Conservation (phyloP, 2,329 filamentous ascomycete genomes). For the Albifimbria verrucaria region DNA sequence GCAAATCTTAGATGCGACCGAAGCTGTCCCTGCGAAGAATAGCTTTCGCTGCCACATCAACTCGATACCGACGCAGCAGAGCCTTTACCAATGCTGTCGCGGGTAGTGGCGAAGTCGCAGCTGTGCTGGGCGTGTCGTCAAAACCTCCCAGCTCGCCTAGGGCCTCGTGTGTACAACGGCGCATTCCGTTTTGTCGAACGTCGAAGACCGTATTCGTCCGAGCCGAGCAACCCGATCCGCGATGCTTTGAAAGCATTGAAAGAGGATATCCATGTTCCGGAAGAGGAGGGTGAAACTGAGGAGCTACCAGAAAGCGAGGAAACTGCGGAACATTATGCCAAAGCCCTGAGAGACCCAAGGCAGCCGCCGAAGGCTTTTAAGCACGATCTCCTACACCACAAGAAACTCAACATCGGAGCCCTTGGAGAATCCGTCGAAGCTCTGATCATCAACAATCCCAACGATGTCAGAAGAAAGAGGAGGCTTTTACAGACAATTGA, state of each 20-base stretch:
- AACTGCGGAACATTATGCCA: too few species aligned
- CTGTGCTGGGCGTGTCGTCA: conserved; percentile 31
- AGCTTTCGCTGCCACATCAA: neutral
- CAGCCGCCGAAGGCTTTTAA: neutral
- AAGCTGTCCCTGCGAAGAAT: neutral
- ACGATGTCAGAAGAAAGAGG: conserved; percentile 19
- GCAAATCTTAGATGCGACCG: conserved; percentile 16
- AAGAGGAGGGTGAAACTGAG: too few species aligned
- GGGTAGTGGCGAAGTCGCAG: conserved; percentile 26
- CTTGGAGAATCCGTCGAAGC: conserved; percentile 37
- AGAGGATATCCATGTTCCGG: neutral
- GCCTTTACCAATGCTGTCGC: conserved; percentile 30
- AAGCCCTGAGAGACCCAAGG: too few species aligned
- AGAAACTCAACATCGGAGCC: conserved; percentile 26
- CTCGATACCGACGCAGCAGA: neutral
- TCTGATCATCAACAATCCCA: conserved; percentile 43
- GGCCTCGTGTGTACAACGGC: conserved; percentile 9
- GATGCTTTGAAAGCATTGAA: neutral
- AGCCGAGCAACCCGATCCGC: neutral
- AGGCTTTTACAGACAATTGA: conserved; percentile 14
- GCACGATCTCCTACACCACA: conserved; percentile 21
- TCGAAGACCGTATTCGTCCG: conserved; percentile 1
- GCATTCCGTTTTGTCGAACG: conserved; percentile 9
- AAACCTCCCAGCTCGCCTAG: conserved; percentile 13
- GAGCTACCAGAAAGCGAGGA: too few species aligned